Base-by-base conservation (phyloP, 2,329 filamentous ascomycete species). In the Penicillium sp. region DNA sequence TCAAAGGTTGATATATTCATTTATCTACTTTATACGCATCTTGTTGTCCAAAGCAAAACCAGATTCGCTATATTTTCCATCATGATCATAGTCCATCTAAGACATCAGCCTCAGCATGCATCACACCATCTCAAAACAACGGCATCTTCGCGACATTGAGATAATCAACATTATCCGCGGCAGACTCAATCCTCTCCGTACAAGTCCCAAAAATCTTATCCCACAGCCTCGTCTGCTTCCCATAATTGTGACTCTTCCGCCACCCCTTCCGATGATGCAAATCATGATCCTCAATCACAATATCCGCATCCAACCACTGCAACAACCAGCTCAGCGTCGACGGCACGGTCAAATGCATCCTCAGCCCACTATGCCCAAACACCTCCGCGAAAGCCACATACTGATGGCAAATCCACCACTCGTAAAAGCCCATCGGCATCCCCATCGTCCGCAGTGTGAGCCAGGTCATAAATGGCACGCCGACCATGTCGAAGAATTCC, bases 391-490 rank as follows among this genome's bases (percentile, higher is more conserved):
- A 81, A 2, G 77, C 71, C 40, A 81, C 69, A 50, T 79, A 81
- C 56, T 78, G 68, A 51, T 79, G 75, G 60, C 78, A 81, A 6
- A 81, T 61, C 78, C 78, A 81, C 77, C 76, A 79, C 31, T 80
- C 78, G 49, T 80, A 80, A 62, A 81, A 81, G 0, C 76, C 77
- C 74, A 81, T 76, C 1, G 77, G 78, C 3, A 80, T 43, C 0
- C 78, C 77, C 33, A 76, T 66, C 0, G 67, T 33, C 46, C 69
- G 73, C 4, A 80, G 51, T 6, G 70, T 75, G 24, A 67, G 63
- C 55, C 72, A 80, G 0, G 78, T 73, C 55, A 78, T 63, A 18
- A 79, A 55, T 0, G 78, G 78, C 4, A 81, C 72, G 33, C 72
- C 74, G 24, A 73, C 72, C 55, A 80, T 76, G 58, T 81, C 78